Conservation (phyloP, 805 yeast genomes). For the Saturnispora quitensis region DNA sequence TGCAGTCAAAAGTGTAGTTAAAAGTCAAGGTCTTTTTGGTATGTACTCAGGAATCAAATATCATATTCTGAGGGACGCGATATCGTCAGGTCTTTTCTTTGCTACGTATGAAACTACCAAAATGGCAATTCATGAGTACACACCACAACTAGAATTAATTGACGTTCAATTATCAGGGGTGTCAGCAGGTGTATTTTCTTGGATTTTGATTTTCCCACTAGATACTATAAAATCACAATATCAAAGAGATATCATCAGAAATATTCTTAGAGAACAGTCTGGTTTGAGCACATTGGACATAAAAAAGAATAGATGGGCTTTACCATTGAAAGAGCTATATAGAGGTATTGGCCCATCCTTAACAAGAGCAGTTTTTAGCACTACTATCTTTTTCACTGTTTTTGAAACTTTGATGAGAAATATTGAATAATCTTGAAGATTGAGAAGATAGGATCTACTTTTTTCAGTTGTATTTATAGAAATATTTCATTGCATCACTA, state of each 20-base stretch:
- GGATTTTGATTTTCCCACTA: slow-evolving; percentile 70
- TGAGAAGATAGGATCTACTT: neutral
- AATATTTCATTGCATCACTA: neutral
- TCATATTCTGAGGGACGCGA: slow-evolving; percentile 59
- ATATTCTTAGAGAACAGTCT: slow-evolving; percentile 45
- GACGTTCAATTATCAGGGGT: slow-evolving; percentile 70
- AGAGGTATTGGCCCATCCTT: slow-evolving; percentile 72
- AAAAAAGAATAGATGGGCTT: slow-evolving; percentile 25
- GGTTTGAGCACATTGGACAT: slow-evolving; percentile 36
- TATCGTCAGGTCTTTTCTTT: slow-evolving; percentile 67
- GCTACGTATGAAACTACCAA: slow-evolving; percentile 70
- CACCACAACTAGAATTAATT: slow-evolving; percentile 25
- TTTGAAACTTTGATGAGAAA: slow-evolving; percentile 62
- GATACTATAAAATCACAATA: slow-evolving; percentile 72
- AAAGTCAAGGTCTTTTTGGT: slow-evolving; percentile 51
- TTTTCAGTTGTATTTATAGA: neutral
- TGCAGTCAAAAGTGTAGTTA: slow-evolving; percentile 45
- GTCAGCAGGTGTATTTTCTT: slow-evolving; percentile 61
- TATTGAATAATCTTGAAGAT: slow-evolving; percentile 26
- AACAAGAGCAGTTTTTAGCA: slow-evolving; percentile 60
- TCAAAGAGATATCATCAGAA: slow-evolving; percentile 65
- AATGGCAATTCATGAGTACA: slow-evolving; percentile 29
- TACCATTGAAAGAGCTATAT: slow-evolving; percentile 48
- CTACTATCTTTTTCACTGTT: slow-evolving; percentile 64
- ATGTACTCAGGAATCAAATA: slow-evolving; percentile 65